These are phyloP conservation scores for Cucurbita ficifolia DNA, from an alignment of 306 rosid species.

Conservation along the genomic window DNA sequence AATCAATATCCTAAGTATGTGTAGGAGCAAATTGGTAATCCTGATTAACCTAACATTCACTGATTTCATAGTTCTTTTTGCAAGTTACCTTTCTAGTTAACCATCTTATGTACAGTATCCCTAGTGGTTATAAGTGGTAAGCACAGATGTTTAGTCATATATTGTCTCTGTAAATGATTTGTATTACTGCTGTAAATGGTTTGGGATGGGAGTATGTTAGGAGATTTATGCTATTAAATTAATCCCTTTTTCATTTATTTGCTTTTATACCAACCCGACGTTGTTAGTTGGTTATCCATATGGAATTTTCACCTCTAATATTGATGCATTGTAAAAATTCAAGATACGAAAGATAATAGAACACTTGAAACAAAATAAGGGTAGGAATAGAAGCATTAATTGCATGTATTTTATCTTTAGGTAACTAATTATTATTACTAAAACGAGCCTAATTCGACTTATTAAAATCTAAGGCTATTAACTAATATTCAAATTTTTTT, in stretches of 20 bases:
- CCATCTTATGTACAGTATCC: neutral
- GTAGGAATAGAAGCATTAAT: no score
- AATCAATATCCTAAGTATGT: conserved; percentile 17
- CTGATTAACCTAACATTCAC: neutral
- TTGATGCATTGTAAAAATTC: neutral
- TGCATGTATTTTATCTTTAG: no score
- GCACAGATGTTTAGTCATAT: neutral
- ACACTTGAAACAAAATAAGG: no score
- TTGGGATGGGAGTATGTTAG: neutral
- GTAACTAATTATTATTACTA: no score
- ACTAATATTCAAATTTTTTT: no score
- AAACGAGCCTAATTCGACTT: no score
- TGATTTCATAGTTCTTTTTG: neutral
- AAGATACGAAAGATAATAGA: no score
- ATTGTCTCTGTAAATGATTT: neutral
- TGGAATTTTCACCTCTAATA: neutral
- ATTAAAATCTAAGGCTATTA: no score
- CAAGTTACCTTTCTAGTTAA: neutral
- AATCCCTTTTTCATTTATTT: neutral
- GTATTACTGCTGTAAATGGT: neutral
- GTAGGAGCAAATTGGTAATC: conserved; percentile 8
- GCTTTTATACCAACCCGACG: no score
- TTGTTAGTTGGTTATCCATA: no score
- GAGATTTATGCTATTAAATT: neutral
- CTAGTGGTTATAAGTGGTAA: neutral